Evolutionary conservation across 1,284 basidiomycete species (phyloP), one percentile per base, ranked within the genome.

Genomic region (Cryptococcus sp.): DNA sequence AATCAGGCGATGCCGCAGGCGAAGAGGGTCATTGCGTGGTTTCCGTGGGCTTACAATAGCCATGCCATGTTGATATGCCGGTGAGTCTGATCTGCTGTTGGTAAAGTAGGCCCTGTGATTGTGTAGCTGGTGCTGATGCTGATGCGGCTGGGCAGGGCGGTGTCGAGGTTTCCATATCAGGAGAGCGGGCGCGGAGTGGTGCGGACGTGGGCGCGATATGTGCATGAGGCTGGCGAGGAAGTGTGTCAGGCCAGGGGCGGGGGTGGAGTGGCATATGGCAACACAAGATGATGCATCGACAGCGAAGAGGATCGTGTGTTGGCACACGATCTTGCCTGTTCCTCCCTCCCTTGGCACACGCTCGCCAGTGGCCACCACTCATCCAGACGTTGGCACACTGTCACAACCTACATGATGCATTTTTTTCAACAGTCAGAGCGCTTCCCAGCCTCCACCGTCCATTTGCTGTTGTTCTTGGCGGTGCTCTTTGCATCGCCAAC

Each of bases 31-130:
- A 56, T 72, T 13, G 63, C 66, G 11, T 76, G 72, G 72, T 76
- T 71, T 54, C 73, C 72, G 0, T 65, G 62, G 58, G 68, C 59
- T n/a, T 74, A 64, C 55, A 76, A 76, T 48, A 53, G 64, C 15
- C 73, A 76, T 59, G 72, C 68, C 1, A 64, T 66, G 55, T 53
- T 76, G 36, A 65, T 76, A 35, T 70, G 69, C 35, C 59, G 72
- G 66, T 69, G 43, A 58, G 66, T 65, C 38, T 18, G 28, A n/a
- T 20, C 18, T 40, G 21, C 9, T 51, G 33, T 46, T 18, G 50
- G 23, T 18, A 8, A 1, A 12, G n/a, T 24, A 7, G 33, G 15
- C n/a, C n/a, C n/a, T n/a, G n/a, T n/a, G n/a, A n/a, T n/a, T n/a
- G 28, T 28, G 7, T 1, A n/a, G 20, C 21, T 16, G 4, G 12